Evolutionary conservation across 2,329 filamentous ascomycete genomes (phyloP).

Genomic region (Mollisia scopiformis): DNA sequence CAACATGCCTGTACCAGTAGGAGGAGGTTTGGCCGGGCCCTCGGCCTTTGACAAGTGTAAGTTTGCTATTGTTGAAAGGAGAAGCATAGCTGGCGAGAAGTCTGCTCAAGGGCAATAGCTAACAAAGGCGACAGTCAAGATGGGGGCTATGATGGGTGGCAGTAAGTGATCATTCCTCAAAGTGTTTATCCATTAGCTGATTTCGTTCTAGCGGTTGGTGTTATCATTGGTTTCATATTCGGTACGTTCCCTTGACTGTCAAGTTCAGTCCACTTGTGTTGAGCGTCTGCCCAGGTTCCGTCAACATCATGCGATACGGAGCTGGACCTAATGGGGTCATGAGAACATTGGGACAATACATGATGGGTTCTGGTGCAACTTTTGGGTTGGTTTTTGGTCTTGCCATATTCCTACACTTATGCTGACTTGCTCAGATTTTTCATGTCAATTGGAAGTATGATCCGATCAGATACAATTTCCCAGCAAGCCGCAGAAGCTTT

Average conservation of each 20-base stretch:
- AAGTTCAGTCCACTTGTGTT: neutral
- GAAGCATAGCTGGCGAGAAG: conserved; percentile 12
- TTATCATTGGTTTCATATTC: conserved; percentile 97
- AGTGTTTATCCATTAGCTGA: conserved; percentile 4
- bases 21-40: conserved; percentile 56
- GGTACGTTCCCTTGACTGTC: conserved; percentile 55
- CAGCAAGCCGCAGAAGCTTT: conserved; percentile 77
- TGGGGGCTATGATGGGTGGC: conserved; percentile 98
- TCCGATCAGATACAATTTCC: conserved; percentile 81
- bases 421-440: conserved; percentile 77
- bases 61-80: conserved; percentile 27
- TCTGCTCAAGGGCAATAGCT: conserved; percentile 34
- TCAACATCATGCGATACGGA: conserved; percentile 94
- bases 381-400: conserved; percentile 73
- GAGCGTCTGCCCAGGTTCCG: conserved; percentile 66
- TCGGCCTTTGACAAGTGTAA: conserved; percentile 74
- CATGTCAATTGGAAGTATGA: conserved; percentile 98
- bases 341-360: conserved; percentile 93
- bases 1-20: conserved; percentile 50
- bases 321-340: conserved; percentile 93
- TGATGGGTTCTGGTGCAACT: conserved; percentile 91
- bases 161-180: conserved; percentile 65
- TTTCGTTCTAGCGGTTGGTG: conserved; percentile 73
- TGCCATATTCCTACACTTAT: neutral
- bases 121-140: conserved; percentile 71